These are phyloP conservation scores for Xylaria sp. DNA, from an alignment of 2,329 filamentous ascomycete species.

Conservation along the genomic window DNA sequence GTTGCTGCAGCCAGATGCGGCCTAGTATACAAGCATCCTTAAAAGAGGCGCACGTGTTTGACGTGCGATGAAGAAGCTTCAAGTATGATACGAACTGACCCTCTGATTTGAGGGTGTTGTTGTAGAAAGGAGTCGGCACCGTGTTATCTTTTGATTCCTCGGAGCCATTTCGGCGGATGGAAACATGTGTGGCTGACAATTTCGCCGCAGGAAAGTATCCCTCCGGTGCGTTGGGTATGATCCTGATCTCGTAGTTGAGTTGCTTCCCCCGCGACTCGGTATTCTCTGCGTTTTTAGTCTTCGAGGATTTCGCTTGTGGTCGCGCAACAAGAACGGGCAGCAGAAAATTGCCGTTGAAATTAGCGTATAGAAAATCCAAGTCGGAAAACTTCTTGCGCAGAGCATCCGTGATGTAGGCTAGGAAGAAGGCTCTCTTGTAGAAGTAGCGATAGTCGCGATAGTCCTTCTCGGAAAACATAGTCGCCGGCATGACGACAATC, in stretches of 20 bases:
- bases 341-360: constrained; percentile 78
- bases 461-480: constrained; percentile 92
- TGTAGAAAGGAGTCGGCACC: constrained; percentile 83
- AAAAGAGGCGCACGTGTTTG: constrained; percentile 77
- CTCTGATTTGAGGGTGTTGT: constrained; percentile 84
- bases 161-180: constrained; percentile 68
- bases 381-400: constrained; percentile 69
- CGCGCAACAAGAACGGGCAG: constrained; percentile 72
- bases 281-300: constrained; percentile 39
- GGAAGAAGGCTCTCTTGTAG: constrained; percentile 91
- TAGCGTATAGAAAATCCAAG: constrained; percentile 71
- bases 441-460: constrained; percentile 94
- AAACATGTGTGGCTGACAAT: constrained; percentile 75
- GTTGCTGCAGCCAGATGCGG: constrained; percentile 87
- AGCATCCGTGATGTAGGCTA: constrained; percentile 81
- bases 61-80: constrained; percentile 76
- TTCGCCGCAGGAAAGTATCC: constrained; percentile 77
- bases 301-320: constrained; percentile 50
- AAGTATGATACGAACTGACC: constrained; percentile 78
- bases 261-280: constrained; percentile 34
- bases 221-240: constrained; percentile 79
- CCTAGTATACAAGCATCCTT: constrained; percentile 87
- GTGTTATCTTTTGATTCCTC: constrained; percentile 58
- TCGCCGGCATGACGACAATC: constrained; percentile 83
- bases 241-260: constrained; percentile 71